phyloP scores from a whole-genome alignment of 139 green algal species.

The Tetradesmus obliquus region DNA sequence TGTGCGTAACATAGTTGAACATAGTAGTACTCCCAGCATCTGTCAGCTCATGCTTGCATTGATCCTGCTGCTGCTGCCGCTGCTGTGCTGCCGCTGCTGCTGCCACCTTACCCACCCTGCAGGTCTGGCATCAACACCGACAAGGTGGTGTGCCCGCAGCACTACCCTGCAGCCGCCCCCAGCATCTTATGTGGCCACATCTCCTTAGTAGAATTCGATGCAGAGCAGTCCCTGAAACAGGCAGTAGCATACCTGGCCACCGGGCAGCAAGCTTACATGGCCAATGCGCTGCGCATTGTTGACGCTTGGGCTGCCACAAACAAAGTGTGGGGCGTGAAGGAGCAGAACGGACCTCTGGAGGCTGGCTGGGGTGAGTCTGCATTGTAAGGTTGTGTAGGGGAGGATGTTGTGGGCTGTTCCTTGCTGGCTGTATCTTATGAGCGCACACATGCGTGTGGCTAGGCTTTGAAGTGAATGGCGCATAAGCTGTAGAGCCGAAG shows the following conservation, averaged over 20 bases:
- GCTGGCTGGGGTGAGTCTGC: not conserved
- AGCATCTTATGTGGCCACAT: not conserved
- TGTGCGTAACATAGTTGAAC: too few species aligned
- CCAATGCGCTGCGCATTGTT: not conserved
- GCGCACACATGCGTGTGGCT: too few species aligned
- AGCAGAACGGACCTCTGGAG: constrained; percentile 38
- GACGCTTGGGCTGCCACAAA: constrained; percentile 22
- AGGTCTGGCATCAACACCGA: constrained; percentile 7
- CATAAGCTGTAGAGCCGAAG: too few species aligned
- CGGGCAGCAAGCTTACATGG: not conserved
- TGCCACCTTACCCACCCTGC: not conserved
- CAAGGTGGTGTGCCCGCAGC: not conserved
- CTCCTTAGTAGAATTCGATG: constrained; percentile 7
- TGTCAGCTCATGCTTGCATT: too few species aligned
- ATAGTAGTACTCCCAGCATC: too few species aligned
- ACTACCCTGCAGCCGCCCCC: constrained; percentile 25
- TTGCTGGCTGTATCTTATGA: too few species aligned
- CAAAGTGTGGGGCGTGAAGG: not conserved
- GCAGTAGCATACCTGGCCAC: constrained; percentile 11
- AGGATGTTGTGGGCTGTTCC: too few species aligned
- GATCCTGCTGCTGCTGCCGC: not conserved
- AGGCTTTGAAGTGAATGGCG: too few species aligned
- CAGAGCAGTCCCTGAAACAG: constrained; percentile 6
- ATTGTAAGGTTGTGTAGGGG: too few species aligned
- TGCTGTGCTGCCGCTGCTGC: not conserved